Base-by-base conservation (phyloP, 192 early-diverging fungal genomes). In the Coemansia sp. region DNA sequence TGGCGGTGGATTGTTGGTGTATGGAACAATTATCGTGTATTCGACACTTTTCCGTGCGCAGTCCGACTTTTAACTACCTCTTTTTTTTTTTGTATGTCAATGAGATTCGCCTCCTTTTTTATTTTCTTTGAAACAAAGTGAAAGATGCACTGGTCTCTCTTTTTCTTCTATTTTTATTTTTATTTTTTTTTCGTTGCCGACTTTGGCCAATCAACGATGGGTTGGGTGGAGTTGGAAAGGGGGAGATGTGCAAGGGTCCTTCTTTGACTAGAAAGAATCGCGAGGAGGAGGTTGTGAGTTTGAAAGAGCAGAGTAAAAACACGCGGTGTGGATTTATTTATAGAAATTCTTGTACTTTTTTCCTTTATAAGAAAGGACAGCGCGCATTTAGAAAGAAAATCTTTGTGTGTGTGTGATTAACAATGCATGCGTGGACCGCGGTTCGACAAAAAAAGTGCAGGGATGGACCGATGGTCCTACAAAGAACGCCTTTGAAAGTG, bases 1-100 rank as follows among this genome's bases (percentile, higher is more conserved):
- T 47, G 66, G 82, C 7, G 97, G 97, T 39, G 97, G 97, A n/a
- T 64, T 94, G 24, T 70, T 99, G 78, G 94, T 99, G 29, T 99
- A 99, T 70, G 89, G 89, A 29, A 97, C 95, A 27, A 97, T 97
- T 83, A 89, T 86, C 34, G 77, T 64, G 20, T 86, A 86, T 44
- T 68, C 74, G 31, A 72, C 78, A 24, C 49, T 86, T 22, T 86
- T 86, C 65, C 72, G 80, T 63, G 71, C 69, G 41, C 79, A 60
- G 20, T 52, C 71, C 1, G 79, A 85, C 20, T 81, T 79, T 65
- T 83, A 31, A 75, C 36, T 8, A n/a, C 58, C 33, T 46, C 41
- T 72, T 39, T 44, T 9, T 60, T 20, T 36, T 15, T n/a, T 31
- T 24, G 24, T 43, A 16, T 49, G 55, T 53, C 52, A 53, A 29